Percentiles rank a stretch among this genome's conserved stretches.
These are phyloP conservation scores for Cytospora piceae DNA, from an alignment of 2,329 filamentous ascomycete genomes.

Conservation along the genomic window DNA sequence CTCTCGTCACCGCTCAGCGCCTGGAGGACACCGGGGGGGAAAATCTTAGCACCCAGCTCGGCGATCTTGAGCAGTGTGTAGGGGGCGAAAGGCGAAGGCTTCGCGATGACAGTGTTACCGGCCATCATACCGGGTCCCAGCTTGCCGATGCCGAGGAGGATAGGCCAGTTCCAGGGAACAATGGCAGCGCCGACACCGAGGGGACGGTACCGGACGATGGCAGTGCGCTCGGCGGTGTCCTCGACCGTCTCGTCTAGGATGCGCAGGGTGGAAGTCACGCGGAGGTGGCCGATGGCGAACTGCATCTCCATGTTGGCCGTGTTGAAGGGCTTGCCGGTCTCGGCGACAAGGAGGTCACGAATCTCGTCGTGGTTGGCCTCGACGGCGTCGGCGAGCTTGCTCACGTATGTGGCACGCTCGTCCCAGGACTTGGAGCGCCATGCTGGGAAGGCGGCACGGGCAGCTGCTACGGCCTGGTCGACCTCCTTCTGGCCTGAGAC, in stretches of 20 bases:
- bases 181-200: slow-evolving; percentile 51
- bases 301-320: slow-evolving; percentile 29
- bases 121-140: slow-evolving; percentile 60
- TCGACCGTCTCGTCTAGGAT: slow-evolving; percentile 30
- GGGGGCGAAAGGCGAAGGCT: slow-evolving; percentile 62
- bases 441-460: slow-evolving; percentile 49
- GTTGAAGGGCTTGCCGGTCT: slow-evolving; percentile 30
- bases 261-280: slow-evolving; percentile 25
- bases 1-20: slow-evolving; percentile 62
- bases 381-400: slow-evolving; percentile 26
- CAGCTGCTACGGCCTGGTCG: slow-evolving; percentile 51
- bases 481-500: slow-evolving; percentile 51
- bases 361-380: slow-evolving; percentile 30
- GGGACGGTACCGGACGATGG: slow-evolving; percentile 34
- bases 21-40: slow-evolving; percentile 67
- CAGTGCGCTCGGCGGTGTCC: slow-evolving; percentile 21
- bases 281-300: slow-evolving; percentile 24
- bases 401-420: slow-evolving; percentile 23
- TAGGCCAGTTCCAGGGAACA: slow-evolving; percentile 52
- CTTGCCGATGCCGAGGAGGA: slow-evolving; percentile 43
- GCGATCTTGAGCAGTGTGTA: slow-evolving; percentile 63
- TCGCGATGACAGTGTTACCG: slow-evolving; percentile 54
- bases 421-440: slow-evolving; percentile 40
- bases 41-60: slow-evolving; percentile 60
- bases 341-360: slow-evolving; percentile 26